Base-by-base conservation (phyloP, 768 basidiomycete species). In the Termitomyces sp. region DNA sequence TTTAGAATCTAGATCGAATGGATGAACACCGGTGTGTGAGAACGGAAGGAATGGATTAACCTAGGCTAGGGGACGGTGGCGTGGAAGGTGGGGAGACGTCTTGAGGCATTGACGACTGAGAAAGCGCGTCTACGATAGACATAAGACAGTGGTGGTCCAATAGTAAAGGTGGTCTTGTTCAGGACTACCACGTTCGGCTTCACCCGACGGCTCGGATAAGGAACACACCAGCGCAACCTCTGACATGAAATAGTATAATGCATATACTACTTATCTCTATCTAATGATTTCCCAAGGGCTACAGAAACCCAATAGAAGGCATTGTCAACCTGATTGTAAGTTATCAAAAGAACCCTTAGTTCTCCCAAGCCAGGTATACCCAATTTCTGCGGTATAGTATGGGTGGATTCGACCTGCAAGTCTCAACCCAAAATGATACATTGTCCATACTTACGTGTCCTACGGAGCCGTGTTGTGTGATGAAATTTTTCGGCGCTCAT, bases 41-140 rank as follows among this genome's bases (percentile, higher is more conserved):
- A 21, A 37, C 27, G 34, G 34, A 58, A 57, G 53, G 54, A 61
- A 52, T 40, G 59, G 61, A 51, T 71, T 63, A 56, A 81, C 80
- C 80, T 71, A 68, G 64, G 59, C 76, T 77, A 40, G 80, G 77
- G 16, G 81, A 82, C 21, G 79, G 75, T 8, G 81, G 74, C 2
- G 71, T 72, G 16, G 69, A 64, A 8, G 76, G 73, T 9, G 78
- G 71, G 17, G 71, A 70, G 34, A 21, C 44, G 23, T 59, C 54
- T 17, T 54, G 56, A 7, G 56, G 53, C 58, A 63, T 62, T 34
- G 44, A 30, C 23, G 49, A 23, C 30, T 55, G 51, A 44, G 61
- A 54, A 61, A 51, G 61, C 54, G 61, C 60, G 60, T 61, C 60
- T 42, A 51, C 54, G 12, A 50, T 46, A 25, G 54, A 50, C 46